Base-by-base conservation (phyloP, 106 monocot species). In the Narthecium ossifragum region DNA sequence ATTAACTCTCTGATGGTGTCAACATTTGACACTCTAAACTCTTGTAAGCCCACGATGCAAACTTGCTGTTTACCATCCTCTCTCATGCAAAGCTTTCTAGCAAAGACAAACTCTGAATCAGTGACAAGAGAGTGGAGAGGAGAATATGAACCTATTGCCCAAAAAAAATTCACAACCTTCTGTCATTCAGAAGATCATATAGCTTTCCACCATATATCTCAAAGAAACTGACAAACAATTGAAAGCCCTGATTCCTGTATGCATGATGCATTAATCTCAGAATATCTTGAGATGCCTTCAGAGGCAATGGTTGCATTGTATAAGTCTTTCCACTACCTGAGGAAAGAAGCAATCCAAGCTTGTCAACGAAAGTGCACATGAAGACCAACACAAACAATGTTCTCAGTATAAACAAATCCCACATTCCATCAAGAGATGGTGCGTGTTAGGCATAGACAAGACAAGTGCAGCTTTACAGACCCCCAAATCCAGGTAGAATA, bases 51-150 rank as follows among this genome's bases (percentile, higher is more conserved):
- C 1, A 96, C 90, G 59, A 96, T 96, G 71, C 96, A 96, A 0
- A 96, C 96, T 78, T 96, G 80, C 51, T 96, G 96, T 65, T 96
- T 96, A 0, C 96, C 90, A 76, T 96, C 96, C 66, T 96, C 96
- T 57, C 96, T 90, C 96, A 90, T 96, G 57, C 72, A 84, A 66
- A 96, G 96, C 52, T 96, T 96, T 68, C 96, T 96, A 79, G 48
- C 68, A 40, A 32, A 59, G n/a, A 15, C 34, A 53, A 40, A 1
- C 34, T n/a, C 18, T 31, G 26, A 14, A 17, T 12, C 60, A 54
- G n/a, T n/a, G 30, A 23, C 37, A 38, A n/a, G 23, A 18, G 1
- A 49, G 33, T 43, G 33, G 26, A 46, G 10, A 38, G 22, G 18
- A 45, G 7, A 23, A 22, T 49, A 24, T 20, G 9, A 9, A 49